Conservation (phyloP, 148 eudicot species). For the Beta vulgaris region DNA sequence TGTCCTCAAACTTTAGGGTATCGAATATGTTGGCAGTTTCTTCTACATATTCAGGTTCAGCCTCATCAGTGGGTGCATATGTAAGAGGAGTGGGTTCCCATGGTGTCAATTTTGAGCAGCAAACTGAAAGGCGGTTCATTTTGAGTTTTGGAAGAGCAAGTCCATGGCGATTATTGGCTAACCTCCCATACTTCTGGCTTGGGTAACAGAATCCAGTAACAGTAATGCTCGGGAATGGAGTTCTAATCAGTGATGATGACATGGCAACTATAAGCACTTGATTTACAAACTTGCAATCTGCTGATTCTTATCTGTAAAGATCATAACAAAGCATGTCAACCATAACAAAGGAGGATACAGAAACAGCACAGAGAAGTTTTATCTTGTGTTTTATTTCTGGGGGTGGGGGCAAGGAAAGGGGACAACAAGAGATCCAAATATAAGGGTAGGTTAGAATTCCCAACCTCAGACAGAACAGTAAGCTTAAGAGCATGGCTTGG, state of each 20-base stretch:
- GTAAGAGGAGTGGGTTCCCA: constrained; percentile 76
- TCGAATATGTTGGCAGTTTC: constrained; percentile 55
- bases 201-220: constrained; percentile 21
- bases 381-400: no score
- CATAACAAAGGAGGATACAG: not conserved
- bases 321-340: not conserved
- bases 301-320: constrained; percentile 23
- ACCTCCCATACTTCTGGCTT: constrained; percentile 20
- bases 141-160: constrained; percentile 22
- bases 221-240: constrained; percentile 18
- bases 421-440: not conserved
- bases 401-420: not conserved
- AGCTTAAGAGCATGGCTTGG: no score
- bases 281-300: not conserved
- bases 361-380: not conserved
- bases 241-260: constrained; percentile 28
- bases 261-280: constrained; percentile 18
- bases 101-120: constrained; percentile 52
- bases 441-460: not conserved
- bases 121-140: constrained; percentile 28
- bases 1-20: constrained; percentile 41
- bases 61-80: constrained; percentile 54
- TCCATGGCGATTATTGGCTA: constrained; percentile 20
- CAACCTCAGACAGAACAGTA: not conserved
- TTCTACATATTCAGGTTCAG: constrained; percentile 40